These are phyloP conservation scores for Onygenales sp. DNA, from an alignment of 2,329 filamentous ascomycete species.

Conservation along the genomic window DNA sequence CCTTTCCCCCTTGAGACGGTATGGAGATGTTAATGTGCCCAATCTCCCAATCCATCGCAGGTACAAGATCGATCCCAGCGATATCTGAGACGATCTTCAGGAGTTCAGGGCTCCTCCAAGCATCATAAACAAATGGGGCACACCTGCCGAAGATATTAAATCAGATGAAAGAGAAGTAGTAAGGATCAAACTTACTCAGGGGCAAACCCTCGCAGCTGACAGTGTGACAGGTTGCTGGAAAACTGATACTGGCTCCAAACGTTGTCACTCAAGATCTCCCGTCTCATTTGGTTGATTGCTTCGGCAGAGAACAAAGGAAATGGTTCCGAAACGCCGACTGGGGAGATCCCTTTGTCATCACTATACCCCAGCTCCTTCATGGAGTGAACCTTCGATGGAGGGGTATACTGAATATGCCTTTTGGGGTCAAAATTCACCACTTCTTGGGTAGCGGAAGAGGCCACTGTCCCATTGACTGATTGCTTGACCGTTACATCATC, in stretches of 20 bases:
- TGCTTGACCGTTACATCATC: not conserved
- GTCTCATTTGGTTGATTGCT: constrained; percentile 52
- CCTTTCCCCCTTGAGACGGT: constrained; percentile 40
- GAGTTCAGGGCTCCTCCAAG: constrained; percentile 47
- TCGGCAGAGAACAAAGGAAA: constrained; percentile 55
- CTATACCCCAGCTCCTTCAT: constrained; percentile 54
- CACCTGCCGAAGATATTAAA: constrained; percentile 29
- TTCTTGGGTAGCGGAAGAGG: not conserved
- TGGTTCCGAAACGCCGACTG: constrained; percentile 54
- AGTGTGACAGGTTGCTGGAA: constrained; percentile 50
- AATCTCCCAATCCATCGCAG: constrained; percentile 47
- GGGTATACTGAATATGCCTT: constrained; percentile 47
- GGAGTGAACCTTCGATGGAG: constrained; percentile 42
- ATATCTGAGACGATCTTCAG: constrained; percentile 42
- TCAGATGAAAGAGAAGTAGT: not conserved
- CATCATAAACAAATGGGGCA: constrained; percentile 56
- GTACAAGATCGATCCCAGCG: constrained; percentile 46
- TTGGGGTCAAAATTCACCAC: constrained; percentile 40
- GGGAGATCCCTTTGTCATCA: constrained; percentile 49
- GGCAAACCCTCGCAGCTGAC: constrained; percentile 47
- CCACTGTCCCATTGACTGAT: not conserved
- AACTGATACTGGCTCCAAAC: constrained; percentile 49
- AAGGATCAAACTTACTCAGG: constrained; percentile 39
- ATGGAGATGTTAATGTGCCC: constrained; percentile 47
- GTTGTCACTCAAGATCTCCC: constrained; percentile 50